These are phyloP conservation scores for Anacardium occidentale DNA, from an alignment of 345 rosid species.

Conservation along the genomic window DNA sequence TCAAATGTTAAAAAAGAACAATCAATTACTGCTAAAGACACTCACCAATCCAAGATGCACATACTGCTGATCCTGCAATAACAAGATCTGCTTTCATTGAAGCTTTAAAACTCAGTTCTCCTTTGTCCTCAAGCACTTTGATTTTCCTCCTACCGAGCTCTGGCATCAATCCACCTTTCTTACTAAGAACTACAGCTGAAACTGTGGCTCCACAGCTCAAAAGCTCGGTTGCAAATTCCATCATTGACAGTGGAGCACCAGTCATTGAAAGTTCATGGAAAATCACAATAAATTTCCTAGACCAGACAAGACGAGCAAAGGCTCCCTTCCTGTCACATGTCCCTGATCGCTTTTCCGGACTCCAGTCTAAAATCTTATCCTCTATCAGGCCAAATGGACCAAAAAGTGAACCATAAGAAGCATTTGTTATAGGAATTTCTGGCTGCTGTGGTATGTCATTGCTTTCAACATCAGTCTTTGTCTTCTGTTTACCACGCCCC, in stretches of 20 bases:
- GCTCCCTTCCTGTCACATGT: conserved; percentile 91
- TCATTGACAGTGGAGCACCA: conserved; percentile 95
- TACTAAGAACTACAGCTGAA: conserved; percentile 89
- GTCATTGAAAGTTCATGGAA: conserved; percentile 99
- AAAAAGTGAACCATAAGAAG: conserved; percentile 69
- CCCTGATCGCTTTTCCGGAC: conserved; percentile 87
- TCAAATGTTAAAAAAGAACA: conserved; percentile 8
- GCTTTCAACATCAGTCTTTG: conserved; percentile 32
- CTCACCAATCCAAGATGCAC: conserved; percentile 95
- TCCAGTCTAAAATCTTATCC: conserved; percentile 79
- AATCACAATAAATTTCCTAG: conserved; percentile 82
- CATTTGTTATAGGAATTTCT: conserved; percentile 62
- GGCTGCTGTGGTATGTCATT: conserved; percentile 45
- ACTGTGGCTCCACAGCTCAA: conserved; percentile 98
- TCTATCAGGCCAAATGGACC: conserved; percentile 87
- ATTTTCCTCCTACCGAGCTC: conserved; percentile 86
- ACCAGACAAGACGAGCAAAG: conserved; percentile 95
- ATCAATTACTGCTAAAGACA: conserved; percentile 8
- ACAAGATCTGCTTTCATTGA: conserved; percentile 95
- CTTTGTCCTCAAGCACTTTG: conserved; percentile 89
- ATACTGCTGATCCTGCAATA: conserved; percentile 96
- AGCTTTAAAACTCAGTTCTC: conserved; percentile 86
- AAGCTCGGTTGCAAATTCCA: conserved; percentile 96
- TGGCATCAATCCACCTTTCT: conserved; percentile 83
- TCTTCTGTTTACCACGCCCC: conserved; percentile 42